These are phyloP conservation scores for Cercospora canescens DNA, from an alignment of 2,329 filamentous ascomycete genomes.

Conservation along the genomic window DNA sequence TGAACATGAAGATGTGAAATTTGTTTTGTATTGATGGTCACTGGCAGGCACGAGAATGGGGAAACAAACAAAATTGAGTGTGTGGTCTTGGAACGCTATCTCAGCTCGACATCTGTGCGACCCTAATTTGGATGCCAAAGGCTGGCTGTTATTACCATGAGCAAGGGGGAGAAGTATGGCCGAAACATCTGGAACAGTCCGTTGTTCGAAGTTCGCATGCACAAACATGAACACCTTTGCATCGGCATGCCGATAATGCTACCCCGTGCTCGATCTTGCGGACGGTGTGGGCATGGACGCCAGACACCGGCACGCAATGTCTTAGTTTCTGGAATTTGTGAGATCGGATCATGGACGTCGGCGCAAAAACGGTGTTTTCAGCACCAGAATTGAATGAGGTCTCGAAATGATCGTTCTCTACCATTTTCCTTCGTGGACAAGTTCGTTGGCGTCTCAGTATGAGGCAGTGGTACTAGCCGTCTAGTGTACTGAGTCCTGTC, in stretches of 20 bases:
- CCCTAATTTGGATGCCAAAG: not conserved
- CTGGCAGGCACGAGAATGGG: conserved; percentile 23
- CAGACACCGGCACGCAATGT: not conserved
- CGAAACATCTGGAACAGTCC: not conserved
- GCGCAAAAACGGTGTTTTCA: not conserved
- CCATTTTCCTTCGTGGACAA: not conserved
- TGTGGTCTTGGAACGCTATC: not conserved
- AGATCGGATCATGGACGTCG: not conserved
- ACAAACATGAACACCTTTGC: not conserved
- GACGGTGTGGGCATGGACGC: too few species aligned
- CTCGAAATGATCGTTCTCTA: not conserved
- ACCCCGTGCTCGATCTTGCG: too few species aligned
- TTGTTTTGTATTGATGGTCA: conserved; percentile 24
- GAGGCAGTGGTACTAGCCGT: not conserved
- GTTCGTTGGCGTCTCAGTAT: not conserved
- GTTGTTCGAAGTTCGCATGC: not conserved
- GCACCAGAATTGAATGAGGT: not conserved
- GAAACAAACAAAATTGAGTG: conserved; percentile 22
- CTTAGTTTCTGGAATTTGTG: not conserved
- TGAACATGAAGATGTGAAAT: conserved; percentile 24
- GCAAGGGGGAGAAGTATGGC: not conserved
- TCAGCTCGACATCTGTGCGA: not conserved
- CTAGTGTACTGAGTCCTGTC: not conserved
- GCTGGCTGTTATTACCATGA: not conserved
- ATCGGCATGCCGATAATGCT: not conserved